Conservation (phyloP, 2,329 filamentous ascomycete genomes). For the Pseudopyrenochaeta lycopersici region DNA sequence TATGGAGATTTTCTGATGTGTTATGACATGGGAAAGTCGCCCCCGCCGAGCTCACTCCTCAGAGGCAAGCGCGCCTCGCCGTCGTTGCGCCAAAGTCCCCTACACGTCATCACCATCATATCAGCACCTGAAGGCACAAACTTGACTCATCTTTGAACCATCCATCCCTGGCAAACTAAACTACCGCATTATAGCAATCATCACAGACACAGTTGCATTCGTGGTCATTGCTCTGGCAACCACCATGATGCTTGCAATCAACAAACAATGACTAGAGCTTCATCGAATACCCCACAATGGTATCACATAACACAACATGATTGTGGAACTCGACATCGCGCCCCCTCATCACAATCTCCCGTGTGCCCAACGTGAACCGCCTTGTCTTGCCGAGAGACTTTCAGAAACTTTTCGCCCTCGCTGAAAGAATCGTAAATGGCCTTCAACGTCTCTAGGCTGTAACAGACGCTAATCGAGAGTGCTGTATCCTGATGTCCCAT, state of each 20-base stretch:
- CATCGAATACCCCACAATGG: too few relatives aligned
- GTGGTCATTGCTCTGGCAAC: constrained; percentile 15
- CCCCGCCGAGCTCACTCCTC: neutral
- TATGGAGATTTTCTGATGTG: neutral
- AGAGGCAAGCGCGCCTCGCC: constrained; percentile 1
- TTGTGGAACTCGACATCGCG: too few relatives aligned
- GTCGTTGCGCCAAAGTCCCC: neutral
- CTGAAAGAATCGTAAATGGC: too few relatives aligned
- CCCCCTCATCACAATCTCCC: too few relatives aligned
- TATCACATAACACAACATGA: too few relatives aligned
- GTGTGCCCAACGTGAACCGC: too few relatives aligned
- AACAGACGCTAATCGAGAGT: too few relatives aligned
- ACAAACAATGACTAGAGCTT: constrained; percentile 14
- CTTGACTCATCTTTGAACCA: neutral
- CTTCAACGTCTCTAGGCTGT: too few relatives aligned
- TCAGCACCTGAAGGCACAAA: neutral
- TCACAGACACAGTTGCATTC: neutral
- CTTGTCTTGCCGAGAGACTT: too few relatives aligned
- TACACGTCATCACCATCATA: neutral
- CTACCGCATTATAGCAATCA: neutral
- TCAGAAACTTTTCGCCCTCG: too few relatives aligned
- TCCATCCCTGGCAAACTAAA: neutral
- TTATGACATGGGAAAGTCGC: neutral
- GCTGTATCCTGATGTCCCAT: too few relatives aligned
- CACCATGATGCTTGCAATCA: constrained; percentile 11